Evolutionary conservation across 805 yeast genomes (phyloP).

Genomic region (Clavispora vitiphila): DNA sequence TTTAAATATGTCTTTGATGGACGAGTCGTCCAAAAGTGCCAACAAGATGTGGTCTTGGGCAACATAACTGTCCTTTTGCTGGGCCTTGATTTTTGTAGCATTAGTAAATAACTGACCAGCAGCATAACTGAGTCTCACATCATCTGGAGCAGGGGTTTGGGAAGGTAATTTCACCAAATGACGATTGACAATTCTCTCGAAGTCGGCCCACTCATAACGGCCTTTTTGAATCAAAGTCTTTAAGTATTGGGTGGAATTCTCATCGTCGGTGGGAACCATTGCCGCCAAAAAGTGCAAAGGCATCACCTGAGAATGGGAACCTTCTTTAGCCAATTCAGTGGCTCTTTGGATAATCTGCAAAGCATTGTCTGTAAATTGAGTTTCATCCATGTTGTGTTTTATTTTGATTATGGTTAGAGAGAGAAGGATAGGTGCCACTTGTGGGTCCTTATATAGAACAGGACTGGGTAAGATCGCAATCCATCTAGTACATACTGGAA

Average conservation of each 20-base stretch:
- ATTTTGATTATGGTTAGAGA: background rate
- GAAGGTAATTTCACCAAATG: slow-evolving; percentile 80
- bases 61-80: slow-evolving; percentile 85
- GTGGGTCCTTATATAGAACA: slow-evolving; percentile 2
- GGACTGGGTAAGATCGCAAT: background rate
- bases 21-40: slow-evolving; percentile 76
- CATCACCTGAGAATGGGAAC: slow-evolving; percentile 72
- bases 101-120: slow-evolving; percentile 68
- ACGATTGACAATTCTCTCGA: slow-evolving; percentile 76
- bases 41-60: slow-evolving; percentile 92
- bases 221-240: slow-evolving; percentile 82
- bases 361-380: slow-evolving; percentile 93
- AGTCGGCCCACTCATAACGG: slow-evolving; percentile 77
- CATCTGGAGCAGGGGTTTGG: slow-evolving; percentile 85
- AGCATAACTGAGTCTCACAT: slow-evolving; percentile 70
- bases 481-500: slow-evolving; percentile 9
- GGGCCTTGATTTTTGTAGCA: slow-evolving; percentile 72
- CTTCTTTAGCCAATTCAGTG: slow-evolving; percentile 75
- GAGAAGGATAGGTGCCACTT: background rate
- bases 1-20: slow-evolving; percentile 66
- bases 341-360: slow-evolving; percentile 76
- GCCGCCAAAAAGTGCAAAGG: slow-evolving; percentile 95
- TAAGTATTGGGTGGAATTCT: slow-evolving; percentile 48
- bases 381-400: slow-evolving; percentile 42
- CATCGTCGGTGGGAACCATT: slow-evolving; percentile 63